Conservation (phyloP, 306 rosid species). For the Castanospermum australe region DNA sequence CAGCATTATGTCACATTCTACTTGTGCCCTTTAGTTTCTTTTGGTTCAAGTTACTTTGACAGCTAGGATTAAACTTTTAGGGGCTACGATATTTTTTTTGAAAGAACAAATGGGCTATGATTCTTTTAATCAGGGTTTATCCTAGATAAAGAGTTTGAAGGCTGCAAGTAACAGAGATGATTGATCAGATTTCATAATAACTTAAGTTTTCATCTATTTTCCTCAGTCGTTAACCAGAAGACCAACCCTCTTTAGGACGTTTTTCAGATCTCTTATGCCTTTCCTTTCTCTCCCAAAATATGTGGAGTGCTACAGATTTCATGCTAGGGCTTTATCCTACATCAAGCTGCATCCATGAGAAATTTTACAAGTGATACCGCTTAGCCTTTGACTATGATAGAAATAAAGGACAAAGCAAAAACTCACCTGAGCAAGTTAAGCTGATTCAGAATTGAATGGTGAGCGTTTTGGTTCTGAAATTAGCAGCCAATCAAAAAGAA, state of each 20-base stretch:
- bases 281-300: not conserved
- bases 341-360: not conserved
- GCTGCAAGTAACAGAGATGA: not conserved
- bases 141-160: not conserved
- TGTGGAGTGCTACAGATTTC: constrained; percentile 1
- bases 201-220: not conserved
- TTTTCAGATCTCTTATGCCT: not conserved
- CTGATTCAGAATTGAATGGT: constrained; percentile 81
- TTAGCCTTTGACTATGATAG: constrained; percentile 6
- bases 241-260: not conserved
- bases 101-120: not conserved
- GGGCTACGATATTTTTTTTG: not conserved
- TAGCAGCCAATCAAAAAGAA: constrained; percentile 29
- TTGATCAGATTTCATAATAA: not conserved
- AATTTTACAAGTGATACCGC: constrained; percentile 12
- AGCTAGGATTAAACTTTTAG: not conserved
- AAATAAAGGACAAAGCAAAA: constrained; percentile 11
- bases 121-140: not conserved
- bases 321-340: not conserved
- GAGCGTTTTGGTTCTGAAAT: constrained; percentile 90
- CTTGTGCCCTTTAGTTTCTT: not conserved
- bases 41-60: not conserved
- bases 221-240: not conserved
- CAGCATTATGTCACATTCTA: not conserved
- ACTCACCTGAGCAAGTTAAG: constrained; percentile 69